Percentiles rank a stretch among this genome's conserved stretches.
These are phyloP conservation scores for Zoysia matrella DNA, from an alignment of 202 grass and related monocot species.

Conservation along the genomic window DNA sequence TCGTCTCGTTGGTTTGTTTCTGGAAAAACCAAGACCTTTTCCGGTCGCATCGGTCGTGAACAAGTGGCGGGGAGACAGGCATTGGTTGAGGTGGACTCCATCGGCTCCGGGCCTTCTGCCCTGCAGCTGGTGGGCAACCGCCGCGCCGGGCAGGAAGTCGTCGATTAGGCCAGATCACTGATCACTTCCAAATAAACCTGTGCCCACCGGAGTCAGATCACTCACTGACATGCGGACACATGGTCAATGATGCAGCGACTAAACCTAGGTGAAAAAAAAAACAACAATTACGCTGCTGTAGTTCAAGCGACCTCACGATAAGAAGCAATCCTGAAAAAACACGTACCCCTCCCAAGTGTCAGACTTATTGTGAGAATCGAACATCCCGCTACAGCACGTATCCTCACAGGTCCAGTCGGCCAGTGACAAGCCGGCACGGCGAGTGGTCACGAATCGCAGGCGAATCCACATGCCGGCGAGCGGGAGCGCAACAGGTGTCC, in stretches of 20 bases:
- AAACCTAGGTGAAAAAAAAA: neutral
- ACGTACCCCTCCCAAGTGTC: neutral
- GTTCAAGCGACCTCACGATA: neutral
- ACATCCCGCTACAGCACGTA: neutral
- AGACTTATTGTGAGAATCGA: neutral
- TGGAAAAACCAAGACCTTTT: neutral
- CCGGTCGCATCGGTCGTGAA: neutral
- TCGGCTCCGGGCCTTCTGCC: too few relatives aligned
- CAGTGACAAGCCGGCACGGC: slow-evolving; percentile 20
- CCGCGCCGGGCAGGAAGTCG: too few relatives aligned
- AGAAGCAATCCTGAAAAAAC: neutral
- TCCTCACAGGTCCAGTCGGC: neutral
- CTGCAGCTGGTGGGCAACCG: too few relatives aligned
- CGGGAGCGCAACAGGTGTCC: slow-evolving; percentile 12
- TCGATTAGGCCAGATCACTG: too few relatives aligned
- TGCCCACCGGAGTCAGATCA: too few relatives aligned
- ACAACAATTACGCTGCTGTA: neutral
- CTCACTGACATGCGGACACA: too few relatives aligned
- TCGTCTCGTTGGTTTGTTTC: neutral
- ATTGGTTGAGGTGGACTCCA: too few relatives aligned
- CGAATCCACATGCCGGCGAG: slow-evolving; percentile 11
- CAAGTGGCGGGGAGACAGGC: slow-evolving; percentile 29
- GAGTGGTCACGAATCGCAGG: neutral
- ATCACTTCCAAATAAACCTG: too few relatives aligned
- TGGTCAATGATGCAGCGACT: too few relatives aligned